A percentile compares a stretch with the other conserved stretches of the same genome.
Conservation (phyloP, 768 basidiomycete genomes). For the Mycena albidolilacea region DNA sequence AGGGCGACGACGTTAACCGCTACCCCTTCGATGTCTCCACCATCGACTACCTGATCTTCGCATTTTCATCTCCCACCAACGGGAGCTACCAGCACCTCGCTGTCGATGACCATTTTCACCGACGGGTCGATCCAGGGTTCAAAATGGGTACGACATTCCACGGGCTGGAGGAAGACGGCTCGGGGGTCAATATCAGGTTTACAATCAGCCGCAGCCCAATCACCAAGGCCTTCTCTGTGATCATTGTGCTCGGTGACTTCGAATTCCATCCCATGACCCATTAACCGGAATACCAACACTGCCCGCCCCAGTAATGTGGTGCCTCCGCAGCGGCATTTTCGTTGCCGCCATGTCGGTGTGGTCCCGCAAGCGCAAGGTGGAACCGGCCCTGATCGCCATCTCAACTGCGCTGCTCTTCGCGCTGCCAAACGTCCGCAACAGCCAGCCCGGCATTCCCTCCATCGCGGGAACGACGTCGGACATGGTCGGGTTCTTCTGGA, state of each 20-base stretch:
- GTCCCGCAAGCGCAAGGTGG: constrained; percentile 23
- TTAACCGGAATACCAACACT: too few species aligned
- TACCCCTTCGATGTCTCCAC: not conserved
- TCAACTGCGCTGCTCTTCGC: constrained; percentile 33
- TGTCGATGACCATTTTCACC: too few species aligned
- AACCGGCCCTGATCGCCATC: constrained; percentile 30
- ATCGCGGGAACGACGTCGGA: constrained; percentile 28
- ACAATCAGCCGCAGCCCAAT: constrained; percentile 13
- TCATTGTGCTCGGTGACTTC: constrained; percentile 20
- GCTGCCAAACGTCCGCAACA: constrained; percentile 34
- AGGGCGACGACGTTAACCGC: not conserved
- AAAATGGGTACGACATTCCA: not conserved
- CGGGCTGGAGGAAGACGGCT: constrained; percentile 10
- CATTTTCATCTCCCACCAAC: too few species aligned
- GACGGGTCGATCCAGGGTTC: too few species aligned
- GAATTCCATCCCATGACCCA: too few species aligned
- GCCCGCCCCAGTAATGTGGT: too few species aligned
- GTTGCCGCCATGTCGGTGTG: constrained; percentile 26
- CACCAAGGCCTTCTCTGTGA: constrained; percentile 22
- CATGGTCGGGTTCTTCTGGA: constrained; percentile 26
- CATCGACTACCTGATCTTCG: not conserved
- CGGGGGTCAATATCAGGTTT: constrained; percentile 3
- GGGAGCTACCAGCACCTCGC: too few species aligned
- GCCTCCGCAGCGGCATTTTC: not conserved
- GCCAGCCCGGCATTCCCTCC: constrained; percentile 33